Percentiles rank a stretch among this genome's conserved stretches.
phyloP scores from a whole-genome alignment of 345 rosid genomes.

The Populus simonii region DNA sequence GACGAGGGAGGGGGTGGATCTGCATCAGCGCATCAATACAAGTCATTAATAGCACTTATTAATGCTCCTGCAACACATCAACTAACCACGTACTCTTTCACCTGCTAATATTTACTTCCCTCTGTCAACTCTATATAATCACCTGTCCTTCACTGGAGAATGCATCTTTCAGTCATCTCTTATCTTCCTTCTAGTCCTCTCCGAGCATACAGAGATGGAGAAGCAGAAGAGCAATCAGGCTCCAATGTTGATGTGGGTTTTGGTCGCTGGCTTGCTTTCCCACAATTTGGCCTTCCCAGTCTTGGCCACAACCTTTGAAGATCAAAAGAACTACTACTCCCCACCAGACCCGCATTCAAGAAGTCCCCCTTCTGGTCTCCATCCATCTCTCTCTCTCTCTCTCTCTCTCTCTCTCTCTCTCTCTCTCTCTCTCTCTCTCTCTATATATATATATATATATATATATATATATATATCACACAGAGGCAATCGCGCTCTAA shows the following conservation, averaged over 20 bases:
- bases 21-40: not conserved
- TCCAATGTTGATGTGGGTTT: conserved; percentile 33
- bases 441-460: not conserved
- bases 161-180: conserved; percentile 7
- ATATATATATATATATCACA: not conserved
- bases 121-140: conserved; percentile 25
- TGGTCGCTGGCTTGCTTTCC: conserved; percentile 41
- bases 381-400: not conserved
- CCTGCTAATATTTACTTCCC: conserved; percentile 70
- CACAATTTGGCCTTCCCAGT: conserved; percentile 47
- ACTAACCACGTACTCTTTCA: conserved; percentile 66
- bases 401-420: not conserved
- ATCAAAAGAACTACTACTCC: conserved; percentile 56
- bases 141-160: conserved; percentile 12
- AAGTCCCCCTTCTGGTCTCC: conserved; percentile 47
- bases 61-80: conserved; percentile 69
- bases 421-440: not conserved
- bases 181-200: conserved; percentile 3
- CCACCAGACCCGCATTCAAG: conserved; percentile 57
- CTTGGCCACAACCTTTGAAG: conserved; percentile 40
- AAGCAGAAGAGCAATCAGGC: conserved; percentile 19
- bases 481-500: not conserved
- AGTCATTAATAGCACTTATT: conserved; percentile 37
- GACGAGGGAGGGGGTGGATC: not conserved
- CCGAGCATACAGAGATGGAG: conserved; percentile 29